Conservation (phyloP, 1,284 basidiomycete genomes). For the Cyathus pygmaeus region DNA sequence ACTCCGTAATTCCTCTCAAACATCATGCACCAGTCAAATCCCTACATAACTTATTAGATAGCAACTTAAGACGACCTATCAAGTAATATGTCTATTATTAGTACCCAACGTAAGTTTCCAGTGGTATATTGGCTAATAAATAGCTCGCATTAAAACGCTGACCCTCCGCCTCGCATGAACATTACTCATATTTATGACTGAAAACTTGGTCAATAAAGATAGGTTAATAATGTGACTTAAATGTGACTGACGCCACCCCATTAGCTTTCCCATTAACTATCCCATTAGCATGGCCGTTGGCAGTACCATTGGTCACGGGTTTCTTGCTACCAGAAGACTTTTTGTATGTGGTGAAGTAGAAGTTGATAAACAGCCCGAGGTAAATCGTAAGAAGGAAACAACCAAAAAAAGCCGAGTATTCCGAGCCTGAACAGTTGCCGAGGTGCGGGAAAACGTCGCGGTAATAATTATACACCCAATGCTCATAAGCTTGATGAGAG, state of each 20-base stretch:
- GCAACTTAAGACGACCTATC: slow-evolving; percentile 6
- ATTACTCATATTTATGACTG: slow-evolving; percentile 41
- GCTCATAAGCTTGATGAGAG: slow-evolving; percentile 76
- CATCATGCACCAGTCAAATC: not conserved
- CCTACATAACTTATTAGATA: not conserved
- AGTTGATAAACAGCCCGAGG: slow-evolving; percentile 91
- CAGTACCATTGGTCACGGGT: slow-evolving; percentile 40
- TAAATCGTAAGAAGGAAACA: slow-evolving; percentile 91
- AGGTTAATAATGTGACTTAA: not conserved
- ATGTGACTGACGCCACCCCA: slow-evolving; percentile 30
- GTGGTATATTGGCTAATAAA: slow-evolving; percentile 46
- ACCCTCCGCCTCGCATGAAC: slow-evolving; percentile 5
- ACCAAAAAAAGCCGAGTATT: slow-evolving; percentile 89
- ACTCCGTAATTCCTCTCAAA: no score
- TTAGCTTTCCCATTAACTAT: slow-evolving; percentile 43
- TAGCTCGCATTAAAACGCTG: slow-evolving; percentile 37
- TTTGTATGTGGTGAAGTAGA: slow-evolving; percentile 87
- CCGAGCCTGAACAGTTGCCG: slow-evolving; percentile 89
- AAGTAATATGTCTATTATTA: slow-evolving; percentile 40
- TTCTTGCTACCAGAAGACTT: slow-evolving; percentile 62
- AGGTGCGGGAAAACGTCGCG: slow-evolving; percentile 68
- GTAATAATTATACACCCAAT: slow-evolving; percentile 78
- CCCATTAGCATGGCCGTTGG: slow-evolving; percentile 50
- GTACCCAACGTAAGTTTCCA: slow-evolving; percentile 42
- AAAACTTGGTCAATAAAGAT: not conserved